Conservation (phyloP, 2,329 filamentous ascomycete species). For the Eurotiales sp. region DNA sequence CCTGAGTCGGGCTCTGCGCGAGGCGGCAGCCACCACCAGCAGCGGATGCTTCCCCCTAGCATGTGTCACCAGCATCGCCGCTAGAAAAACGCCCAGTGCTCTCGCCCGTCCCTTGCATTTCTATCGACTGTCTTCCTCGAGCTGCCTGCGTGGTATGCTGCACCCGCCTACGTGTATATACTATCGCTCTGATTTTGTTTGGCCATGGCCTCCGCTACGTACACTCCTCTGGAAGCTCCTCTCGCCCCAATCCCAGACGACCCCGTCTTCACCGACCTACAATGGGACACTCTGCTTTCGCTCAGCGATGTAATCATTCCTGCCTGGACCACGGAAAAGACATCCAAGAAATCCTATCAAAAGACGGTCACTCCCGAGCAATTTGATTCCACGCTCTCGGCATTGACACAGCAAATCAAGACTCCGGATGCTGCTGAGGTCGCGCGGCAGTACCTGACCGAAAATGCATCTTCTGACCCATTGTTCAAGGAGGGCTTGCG, state of each 20-base stretch:
- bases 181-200: no score
- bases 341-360: constrained; percentile 29
- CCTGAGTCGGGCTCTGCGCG: no score
- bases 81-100: no score
- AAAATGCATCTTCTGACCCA: constrained; percentile 46
- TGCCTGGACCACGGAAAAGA: constrained; percentile 42
- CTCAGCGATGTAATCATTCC: constrained; percentile 58
- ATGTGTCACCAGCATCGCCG: no score
- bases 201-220: constrained; percentile 1
- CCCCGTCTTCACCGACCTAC: constrained; percentile 49
- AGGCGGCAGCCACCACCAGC: no score
- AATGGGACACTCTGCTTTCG: constrained; percentile 58
- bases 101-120: no score
- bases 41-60: no score
- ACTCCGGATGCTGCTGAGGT: constrained; percentile 32
- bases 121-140: no score
- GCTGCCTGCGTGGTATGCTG: no score
- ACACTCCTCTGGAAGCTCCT: constrained; percentile 37
- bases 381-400: constrained; percentile 31
- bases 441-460: constrained; percentile 45
- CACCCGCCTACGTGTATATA: no score
- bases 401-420: constrained; percentile 20
- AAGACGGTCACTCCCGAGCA: constrained; percentile 38
- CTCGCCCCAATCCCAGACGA: constrained; percentile 46
- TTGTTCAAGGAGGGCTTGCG: constrained; percentile 49